Percentiles rank a stretch among this genome's conserved stretches.
Conservation (phyloP, 2,329 filamentous ascomycete genomes). For the Ceratocystis variospora region DNA sequence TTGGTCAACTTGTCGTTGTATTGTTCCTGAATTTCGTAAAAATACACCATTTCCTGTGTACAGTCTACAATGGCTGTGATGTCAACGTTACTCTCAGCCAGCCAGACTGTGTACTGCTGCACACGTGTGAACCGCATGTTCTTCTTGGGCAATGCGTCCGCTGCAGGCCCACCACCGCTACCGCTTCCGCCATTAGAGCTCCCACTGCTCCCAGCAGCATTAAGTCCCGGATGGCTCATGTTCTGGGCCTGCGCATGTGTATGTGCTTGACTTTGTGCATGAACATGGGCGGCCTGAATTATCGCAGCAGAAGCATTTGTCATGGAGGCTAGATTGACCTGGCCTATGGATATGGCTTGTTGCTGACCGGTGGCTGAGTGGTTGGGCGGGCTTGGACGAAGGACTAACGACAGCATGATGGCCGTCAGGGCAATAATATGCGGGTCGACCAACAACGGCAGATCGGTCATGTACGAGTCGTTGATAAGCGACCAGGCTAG, state of each 20-base stretch:
- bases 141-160: slow-evolving; percentile 7
- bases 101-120: slow-evolving; percentile 55
- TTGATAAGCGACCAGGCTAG: slow-evolving; percentile 77
- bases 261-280: slow-evolving; percentile 9
- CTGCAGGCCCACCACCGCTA: slow-evolving; percentile 9
- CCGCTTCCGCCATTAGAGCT: slow-evolving; percentile 14
- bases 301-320: slow-evolving; percentile 3
- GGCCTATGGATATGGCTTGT: slow-evolving; percentile 26
- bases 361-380: slow-evolving; percentile 23
- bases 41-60: slow-evolving; percentile 78
- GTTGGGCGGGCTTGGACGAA: slow-evolving; percentile 42
- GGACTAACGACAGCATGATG: slow-evolving; percentile 69
- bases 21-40: slow-evolving; percentile 59
- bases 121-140: slow-evolving; percentile 33
- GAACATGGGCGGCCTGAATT: slow-evolving; percentile 7
- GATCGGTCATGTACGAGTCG: slow-evolving; percentile 82
- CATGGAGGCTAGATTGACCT: slow-evolving; percentile 10
- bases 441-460: slow-evolving; percentile 75
- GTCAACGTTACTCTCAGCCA: slow-evolving; percentile 75
- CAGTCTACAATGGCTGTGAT: slow-evolving; percentile 76
- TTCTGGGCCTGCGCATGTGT: neutral
- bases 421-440: slow-evolving; percentile 79
- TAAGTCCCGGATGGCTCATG: neutral
- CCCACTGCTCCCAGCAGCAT: neutral
- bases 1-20: slow-evolving; percentile 46